These are phyloP conservation scores for Rubia yunnanensis DNA, from an alignment of 257 asterid species.

Conservation along the genomic window DNA sequence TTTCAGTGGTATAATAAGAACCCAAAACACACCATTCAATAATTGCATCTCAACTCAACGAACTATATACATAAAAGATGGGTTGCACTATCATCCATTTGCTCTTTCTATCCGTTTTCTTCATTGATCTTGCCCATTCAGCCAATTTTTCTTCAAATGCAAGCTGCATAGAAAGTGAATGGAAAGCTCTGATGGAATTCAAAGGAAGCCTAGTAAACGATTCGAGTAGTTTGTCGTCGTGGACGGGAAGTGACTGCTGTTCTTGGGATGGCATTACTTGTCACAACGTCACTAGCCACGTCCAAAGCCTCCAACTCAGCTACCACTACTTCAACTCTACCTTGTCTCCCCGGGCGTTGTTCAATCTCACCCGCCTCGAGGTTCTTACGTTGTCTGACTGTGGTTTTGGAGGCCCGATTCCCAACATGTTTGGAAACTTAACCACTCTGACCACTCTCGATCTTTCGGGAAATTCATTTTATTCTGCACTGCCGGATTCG, in stretches of 20 bases:
- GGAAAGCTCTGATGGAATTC: neutral
- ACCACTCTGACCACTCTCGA: neutral
- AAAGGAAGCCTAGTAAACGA: neutral
- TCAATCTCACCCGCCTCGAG: neutral
- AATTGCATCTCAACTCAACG: neutral
- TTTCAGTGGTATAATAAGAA: too few species aligned
- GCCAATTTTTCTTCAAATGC: too few species aligned
- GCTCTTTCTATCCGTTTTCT: neutral
- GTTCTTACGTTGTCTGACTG: neutral
- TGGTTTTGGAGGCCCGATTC: neutral
- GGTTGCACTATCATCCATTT: neutral
- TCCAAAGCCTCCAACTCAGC: neutral
- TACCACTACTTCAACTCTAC: neutral
- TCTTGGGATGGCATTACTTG: slow-evolving; percentile 4
- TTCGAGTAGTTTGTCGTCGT: neutral
- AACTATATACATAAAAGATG: too few species aligned
- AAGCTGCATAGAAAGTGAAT: neutral
- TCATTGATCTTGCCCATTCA: neutral
- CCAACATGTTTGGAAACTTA: neutral
- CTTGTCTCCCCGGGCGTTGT: neutral
- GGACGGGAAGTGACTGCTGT: neutral
- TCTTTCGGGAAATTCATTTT: neutral
- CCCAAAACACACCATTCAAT: neutral
- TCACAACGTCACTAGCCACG: slow-evolving; percentile 7
- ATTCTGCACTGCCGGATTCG: neutral